A percentile compares a stretch with the other conserved stretches of the same genome.
These are phyloP conservation scores for Mimosa bimucronata DNA, from an alignment of 306 rosid genomes.

Conservation along the genomic window DNA sequence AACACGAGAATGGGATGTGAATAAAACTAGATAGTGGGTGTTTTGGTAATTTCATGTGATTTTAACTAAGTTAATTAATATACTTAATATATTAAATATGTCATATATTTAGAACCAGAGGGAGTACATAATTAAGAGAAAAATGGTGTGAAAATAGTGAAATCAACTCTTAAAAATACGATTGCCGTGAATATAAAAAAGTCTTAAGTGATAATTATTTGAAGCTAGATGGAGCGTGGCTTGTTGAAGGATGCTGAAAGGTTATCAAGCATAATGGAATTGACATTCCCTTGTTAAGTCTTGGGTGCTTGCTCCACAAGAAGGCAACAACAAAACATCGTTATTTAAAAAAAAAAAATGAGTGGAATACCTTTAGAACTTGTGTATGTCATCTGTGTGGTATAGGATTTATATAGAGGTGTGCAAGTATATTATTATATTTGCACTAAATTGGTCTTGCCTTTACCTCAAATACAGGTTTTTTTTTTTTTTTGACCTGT, in stretches of 20 bases:
- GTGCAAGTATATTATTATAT: not conserved
- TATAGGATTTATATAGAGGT: too few relatives aligned
- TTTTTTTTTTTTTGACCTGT: too few relatives aligned
- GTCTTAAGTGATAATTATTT: not conserved
- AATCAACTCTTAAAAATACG: too few relatives aligned
- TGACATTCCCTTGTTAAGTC: not conserved
- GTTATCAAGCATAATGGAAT: not conserved
- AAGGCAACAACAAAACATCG: not conserved
- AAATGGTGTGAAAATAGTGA: not conserved
- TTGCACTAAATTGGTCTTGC: not conserved
- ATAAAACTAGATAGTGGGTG: too few relatives aligned
- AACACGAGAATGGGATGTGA: too few relatives aligned
- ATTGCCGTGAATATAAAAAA: too few relatives aligned
- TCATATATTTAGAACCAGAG: too few relatives aligned
- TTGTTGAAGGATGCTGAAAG: not conserved
- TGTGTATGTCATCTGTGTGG: not conserved
- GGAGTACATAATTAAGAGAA: not conserved
- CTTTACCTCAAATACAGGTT: not conserved
- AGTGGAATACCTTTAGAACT: not conserved
- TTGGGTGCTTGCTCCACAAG: not conserved
- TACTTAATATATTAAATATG: too few relatives aligned
- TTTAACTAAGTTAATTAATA: too few relatives aligned
- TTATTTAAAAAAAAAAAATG: not conserved
- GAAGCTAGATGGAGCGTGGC: not conserved
- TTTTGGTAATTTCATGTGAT: too few relatives aligned